These are phyloP conservation scores for Candida labiduridarum DNA, from an alignment of 1,139 yeast genomes.

Conservation along the genomic window DNA sequence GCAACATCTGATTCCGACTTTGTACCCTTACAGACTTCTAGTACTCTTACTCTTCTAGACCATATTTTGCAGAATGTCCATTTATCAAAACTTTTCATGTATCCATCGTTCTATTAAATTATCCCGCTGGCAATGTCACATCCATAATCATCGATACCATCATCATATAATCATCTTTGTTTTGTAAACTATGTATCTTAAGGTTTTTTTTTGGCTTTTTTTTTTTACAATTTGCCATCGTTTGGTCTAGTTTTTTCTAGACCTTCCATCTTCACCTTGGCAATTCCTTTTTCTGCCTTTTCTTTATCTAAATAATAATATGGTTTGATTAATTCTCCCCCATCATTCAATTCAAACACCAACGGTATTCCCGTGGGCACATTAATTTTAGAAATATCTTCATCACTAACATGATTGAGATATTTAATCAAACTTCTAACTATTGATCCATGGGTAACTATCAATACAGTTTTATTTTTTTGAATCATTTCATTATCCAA, in stretches of 20 bases:
- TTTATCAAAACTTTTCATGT: too few relatives aligned
- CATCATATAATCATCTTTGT: too few relatives aligned
- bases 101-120: too few relatives aligned
- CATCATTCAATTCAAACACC: slow-evolving; percentile 53
- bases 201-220: neutral
- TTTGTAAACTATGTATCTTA: too few relatives aligned
- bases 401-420: slow-evolving; percentile 57
- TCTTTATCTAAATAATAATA: slow-evolving; percentile 72
- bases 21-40: too few relatives aligned
- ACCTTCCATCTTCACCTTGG: slow-evolving; percentile 65
- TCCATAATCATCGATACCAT: too few relatives aligned
- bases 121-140: too few relatives aligned
- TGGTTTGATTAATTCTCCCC: slow-evolving; percentile 43
- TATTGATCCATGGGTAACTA: slow-evolving; percentile 78
- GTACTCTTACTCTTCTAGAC: too few relatives aligned
- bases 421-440: slow-evolving; percentile 69
- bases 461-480: slow-evolving; percentile 50
- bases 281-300: slow-evolving; percentile 64
- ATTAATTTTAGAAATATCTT: slow-evolving; percentile 65
- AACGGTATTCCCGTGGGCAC: slow-evolving; percentile 82
- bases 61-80: too few relatives aligned
- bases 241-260: slow-evolving; percentile 10
- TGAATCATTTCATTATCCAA: slow-evolving; percentile 32
- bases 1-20: too few relatives aligned
- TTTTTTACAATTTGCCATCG: neutral